phyloP scores from a whole-genome alignment of 176 grass and related monocot species.

The Aegilops bicornis region DNA sequence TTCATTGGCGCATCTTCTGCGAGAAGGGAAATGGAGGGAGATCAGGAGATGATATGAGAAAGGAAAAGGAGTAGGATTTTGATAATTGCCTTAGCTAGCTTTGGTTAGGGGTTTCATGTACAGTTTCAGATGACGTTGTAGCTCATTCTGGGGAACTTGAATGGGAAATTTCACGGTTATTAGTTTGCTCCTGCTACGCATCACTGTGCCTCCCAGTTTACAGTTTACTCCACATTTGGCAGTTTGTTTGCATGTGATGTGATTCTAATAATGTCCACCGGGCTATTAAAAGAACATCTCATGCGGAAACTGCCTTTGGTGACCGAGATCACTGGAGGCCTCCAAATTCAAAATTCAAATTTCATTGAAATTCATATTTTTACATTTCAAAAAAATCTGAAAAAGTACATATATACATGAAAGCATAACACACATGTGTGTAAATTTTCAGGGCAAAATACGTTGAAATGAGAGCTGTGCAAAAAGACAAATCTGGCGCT shows the following conservation, averaged over 20 bases:
- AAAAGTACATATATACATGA: too few species aligned
- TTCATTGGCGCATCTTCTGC: too few species aligned
- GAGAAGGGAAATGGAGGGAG: background rate
- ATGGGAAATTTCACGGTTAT: conserved; percentile 18
- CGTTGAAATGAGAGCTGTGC: too few species aligned
- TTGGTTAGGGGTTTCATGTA: conserved; percentile 48
- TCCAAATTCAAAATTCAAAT: too few species aligned
- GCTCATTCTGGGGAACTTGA: conserved; percentile 31
- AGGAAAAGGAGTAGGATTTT: conserved; percentile 41
- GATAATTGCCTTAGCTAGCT: conserved; percentile 43
- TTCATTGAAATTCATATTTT: too few species aligned
- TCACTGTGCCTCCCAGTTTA: background rate
- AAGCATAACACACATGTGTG: too few species aligned
- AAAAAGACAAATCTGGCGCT: too few species aligned
- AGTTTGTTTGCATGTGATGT: background rate
- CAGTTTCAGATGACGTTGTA: conserved; percentile 34
- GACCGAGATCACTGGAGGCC: too few species aligned
- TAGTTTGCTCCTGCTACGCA: conserved; percentile 35
- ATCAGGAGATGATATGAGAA: background rate
- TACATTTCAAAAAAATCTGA: too few species aligned
- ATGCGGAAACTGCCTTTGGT: too few species aligned
- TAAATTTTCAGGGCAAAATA: too few species aligned
- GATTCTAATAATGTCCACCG: background rate
- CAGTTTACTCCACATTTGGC: background rate
- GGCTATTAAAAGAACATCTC: too few species aligned